Percentiles rank a stretch among this genome's conserved stretches.
These are phyloP conservation scores for Talaromyces verruculosus DNA, from an alignment of 2,329 filamentous ascomycete species.

Conservation along the genomic window DNA sequence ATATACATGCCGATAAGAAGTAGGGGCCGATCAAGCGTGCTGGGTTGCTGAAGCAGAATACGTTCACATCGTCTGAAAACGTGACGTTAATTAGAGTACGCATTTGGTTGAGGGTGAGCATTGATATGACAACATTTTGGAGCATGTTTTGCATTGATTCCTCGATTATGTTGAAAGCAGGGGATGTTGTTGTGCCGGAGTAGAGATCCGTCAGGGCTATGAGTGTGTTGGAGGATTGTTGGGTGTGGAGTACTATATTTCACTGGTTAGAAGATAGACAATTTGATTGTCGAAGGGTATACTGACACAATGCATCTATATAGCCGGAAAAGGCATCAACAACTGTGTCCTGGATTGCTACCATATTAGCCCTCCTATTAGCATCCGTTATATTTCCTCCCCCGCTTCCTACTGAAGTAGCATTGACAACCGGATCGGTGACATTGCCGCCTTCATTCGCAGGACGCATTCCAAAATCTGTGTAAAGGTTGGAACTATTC, in stretches of 20 bases:
- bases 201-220: constrained; percentile 13
- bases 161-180: constrained; percentile 18
- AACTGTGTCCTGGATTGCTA: constrained; percentile 10
- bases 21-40: constrained; percentile 18
- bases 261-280: neutral
- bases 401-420: neutral
- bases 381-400: constrained; percentile 14
- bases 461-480: constrained; percentile 11
- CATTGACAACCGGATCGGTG: neutral
- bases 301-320: constrained; percentile 15
- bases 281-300: neutral
- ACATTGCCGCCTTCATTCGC: neutral
- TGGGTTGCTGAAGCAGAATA: constrained; percentile 18
- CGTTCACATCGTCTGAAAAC: constrained; percentile 4
- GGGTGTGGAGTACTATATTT: constrained; percentile 7
- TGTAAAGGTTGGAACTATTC: constrained; percentile 14
- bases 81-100: constrained; percentile 13
- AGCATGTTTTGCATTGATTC: constrained; percentile 14
- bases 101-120: constrained; percentile 16
- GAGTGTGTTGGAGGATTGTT: constrained; percentile 15
- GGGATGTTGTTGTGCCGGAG: neutral
- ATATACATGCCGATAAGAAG: constrained; percentile 9
- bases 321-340: constrained; percentile 11
- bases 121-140: constrained; percentile 23
- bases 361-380: constrained; percentile 16